These are phyloP conservation scores for Fraxinus ornus DNA, from an alignment of 305 asterid genomes.

Conservation along the genomic window DNA sequence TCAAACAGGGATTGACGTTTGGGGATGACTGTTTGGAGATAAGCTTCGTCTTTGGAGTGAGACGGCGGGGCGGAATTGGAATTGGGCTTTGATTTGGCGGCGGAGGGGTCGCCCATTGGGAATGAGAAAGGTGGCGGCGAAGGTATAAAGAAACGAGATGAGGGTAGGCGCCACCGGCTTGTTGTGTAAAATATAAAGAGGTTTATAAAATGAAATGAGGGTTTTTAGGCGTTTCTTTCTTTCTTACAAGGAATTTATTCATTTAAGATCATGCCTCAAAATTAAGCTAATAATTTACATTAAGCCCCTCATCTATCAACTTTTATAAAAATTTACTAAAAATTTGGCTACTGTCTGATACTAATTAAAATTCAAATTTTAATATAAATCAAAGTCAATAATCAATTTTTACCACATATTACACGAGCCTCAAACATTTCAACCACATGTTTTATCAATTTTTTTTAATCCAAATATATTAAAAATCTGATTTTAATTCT, in stretches of 20 bases:
- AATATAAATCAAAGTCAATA: too few relatives aligned
- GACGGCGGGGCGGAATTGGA: constrained; percentile 28
- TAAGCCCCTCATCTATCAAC: too few relatives aligned
- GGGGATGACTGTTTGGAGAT: constrained; percentile 61
- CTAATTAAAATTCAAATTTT: too few relatives aligned
- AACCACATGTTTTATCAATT: too few relatives aligned
- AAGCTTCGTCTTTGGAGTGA: constrained; percentile 53
- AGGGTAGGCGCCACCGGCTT: constrained; percentile 39
- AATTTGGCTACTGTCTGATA: too few relatives aligned
- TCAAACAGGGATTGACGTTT: constrained; percentile 66
- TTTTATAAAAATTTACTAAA: too few relatives aligned
- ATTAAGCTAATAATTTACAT: background rate
- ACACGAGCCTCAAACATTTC: too few relatives aligned
- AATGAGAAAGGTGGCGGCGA: constrained; percentile 30
- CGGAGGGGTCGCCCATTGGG: constrained; percentile 42
- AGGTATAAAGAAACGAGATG: constrained; percentile 8
- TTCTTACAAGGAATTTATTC: background rate
- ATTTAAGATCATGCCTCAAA: background rate
- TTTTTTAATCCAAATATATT: too few relatives aligned
- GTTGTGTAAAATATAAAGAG: constrained; percentile 21
- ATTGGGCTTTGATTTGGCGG: constrained; percentile 30
- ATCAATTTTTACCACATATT: too few relatives aligned
- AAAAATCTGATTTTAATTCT: too few relatives aligned
- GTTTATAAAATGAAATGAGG: background rate
- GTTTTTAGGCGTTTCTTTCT: background rate